Percentiles rank a stretch among this genome's conserved stretches.
Conservation (phyloP, 192 early-diverging fungal species). For the Linnemannia elongata region DNA sequence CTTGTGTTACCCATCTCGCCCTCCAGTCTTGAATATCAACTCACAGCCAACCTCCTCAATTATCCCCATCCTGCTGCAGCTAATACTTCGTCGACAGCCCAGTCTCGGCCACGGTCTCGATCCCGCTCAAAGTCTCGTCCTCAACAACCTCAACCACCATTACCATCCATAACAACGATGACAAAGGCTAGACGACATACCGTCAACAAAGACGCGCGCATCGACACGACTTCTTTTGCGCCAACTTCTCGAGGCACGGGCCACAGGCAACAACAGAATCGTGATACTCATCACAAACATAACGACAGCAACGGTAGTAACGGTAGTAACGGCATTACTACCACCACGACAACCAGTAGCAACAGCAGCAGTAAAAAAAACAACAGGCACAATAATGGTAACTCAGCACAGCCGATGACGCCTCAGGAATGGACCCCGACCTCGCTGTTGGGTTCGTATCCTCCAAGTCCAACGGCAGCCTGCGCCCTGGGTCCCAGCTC, state of each 20-base stretch:
- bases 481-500: neutral
- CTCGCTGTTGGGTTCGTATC: constrained; percentile 1
- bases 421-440: neutral
- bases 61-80: constrained; percentile 8
- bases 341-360: neutral
- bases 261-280: constrained; percentile 5
- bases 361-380: neutral
- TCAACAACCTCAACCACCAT: neutral
- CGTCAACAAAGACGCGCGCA: constrained; percentile 9
- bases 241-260: constrained; percentile 17
- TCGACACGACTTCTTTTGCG: neutral
- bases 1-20: constrained; percentile 35
- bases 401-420: neutral
- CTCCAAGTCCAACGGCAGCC: constrained; percentile 11
- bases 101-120: constrained; percentile 7
- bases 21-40: constrained; percentile 53
- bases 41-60: constrained; percentile 38
- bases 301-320: neutral
- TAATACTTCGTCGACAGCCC: neutral
- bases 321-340: neutral
- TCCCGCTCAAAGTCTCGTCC: constrained; percentile 30
- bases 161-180: neutral
- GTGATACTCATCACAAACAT: neutral
- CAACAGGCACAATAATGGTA: neutral
- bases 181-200: constrained; percentile 6